These are phyloP conservation scores for Suillus clintonianus DNA, from an alignment of 768 basidiomycete genomes.

Conservation along the genomic window DNA sequence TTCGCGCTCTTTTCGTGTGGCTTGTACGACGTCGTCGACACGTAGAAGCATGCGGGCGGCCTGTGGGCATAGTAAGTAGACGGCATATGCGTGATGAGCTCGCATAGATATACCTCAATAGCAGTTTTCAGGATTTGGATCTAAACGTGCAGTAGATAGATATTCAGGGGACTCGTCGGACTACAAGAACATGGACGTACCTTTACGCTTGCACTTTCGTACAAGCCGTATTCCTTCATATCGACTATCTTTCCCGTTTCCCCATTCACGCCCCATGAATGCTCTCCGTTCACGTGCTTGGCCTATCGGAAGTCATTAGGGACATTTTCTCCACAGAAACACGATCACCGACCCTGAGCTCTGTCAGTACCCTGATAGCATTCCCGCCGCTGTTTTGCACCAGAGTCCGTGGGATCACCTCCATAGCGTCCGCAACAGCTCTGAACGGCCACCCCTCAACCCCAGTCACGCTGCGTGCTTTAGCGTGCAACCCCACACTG, in stretches of 20 bases:
- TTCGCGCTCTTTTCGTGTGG: conserved; percentile 74
- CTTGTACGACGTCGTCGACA: conserved; percentile 93
- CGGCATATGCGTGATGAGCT: background rate
- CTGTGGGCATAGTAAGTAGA: conserved; percentile 32
- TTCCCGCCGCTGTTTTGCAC: conserved; percentile 96
- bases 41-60: conserved; percentile 89
- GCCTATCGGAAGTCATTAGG: conserved; percentile 51
- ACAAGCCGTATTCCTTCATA: conserved; percentile 92
- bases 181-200: conserved; percentile 31
- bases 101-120: conserved; percentile 63
- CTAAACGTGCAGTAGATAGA: conserved; percentile 33
- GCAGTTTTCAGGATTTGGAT: conserved; percentile 97
- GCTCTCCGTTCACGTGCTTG: conserved; percentile 90
- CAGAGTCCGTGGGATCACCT: conserved; percentile 93
- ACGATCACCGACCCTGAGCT: conserved; percentile 70
- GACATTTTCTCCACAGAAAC: background rate
- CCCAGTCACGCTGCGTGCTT: conserved; percentile 78
- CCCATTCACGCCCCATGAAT: conserved; percentile 93
- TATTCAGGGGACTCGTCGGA: background rate
- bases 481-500: conserved; percentile 80
- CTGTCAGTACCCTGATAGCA: conserved; percentile 89
- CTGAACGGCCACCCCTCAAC: conserved; percentile 90
- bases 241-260: conserved; percentile 95
- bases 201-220: conserved; percentile 97
- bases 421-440: conserved; percentile 94